Conservation (phyloP, 257 asterid genomes). For the Salvia rosmarinus region DNA sequence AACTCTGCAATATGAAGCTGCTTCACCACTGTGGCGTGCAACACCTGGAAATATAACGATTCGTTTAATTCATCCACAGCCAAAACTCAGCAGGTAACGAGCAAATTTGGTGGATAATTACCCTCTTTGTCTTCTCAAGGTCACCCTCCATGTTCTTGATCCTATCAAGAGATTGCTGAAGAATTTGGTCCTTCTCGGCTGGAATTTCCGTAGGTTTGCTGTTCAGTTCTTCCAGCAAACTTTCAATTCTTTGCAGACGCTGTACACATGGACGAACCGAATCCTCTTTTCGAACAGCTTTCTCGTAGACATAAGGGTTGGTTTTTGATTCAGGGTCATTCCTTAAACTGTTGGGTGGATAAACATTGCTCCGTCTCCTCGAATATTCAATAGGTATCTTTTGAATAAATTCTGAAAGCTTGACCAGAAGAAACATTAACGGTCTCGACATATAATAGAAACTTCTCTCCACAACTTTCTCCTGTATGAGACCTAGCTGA, state of each 20-base stretch:
- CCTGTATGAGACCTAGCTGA: too few species aligned
- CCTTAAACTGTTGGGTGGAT: conserved; percentile 46
- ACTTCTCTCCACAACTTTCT: conserved; percentile 60
- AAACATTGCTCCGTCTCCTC: conserved; percentile 54
- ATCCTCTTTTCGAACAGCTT: conserved; percentile 43
- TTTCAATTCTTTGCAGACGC: conserved; percentile 82
- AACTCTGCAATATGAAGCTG: conserved; percentile 73
- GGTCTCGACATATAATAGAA: conserved; percentile 53
- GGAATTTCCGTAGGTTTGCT: conserved; percentile 85
- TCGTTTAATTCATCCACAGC: conserved; percentile 12
- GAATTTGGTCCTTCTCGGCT: conserved; percentile 79
- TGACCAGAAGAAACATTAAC: conserved; percentile 47
- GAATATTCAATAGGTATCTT: conserved; percentile 51
- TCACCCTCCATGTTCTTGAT: conserved; percentile 80
- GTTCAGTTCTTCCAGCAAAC: conserved; percentile 67
- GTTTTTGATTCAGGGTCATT: conserved; percentile 41
- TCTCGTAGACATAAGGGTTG: conserved; percentile 34
- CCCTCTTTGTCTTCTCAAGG: conserved; percentile 88
- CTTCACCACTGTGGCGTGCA: conserved; percentile 72
- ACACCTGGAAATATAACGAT: conserved; percentile 48
- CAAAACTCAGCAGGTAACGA: conserved; percentile 13
- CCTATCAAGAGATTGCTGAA: conserved; percentile 82
- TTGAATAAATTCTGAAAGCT: conserved; percentile 41
- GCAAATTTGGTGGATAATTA: conserved; percentile 36
- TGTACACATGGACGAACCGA: conserved; percentile 62